Conservation (phyloP, 208 protist species). For the Trypanosoma avium region DNA sequence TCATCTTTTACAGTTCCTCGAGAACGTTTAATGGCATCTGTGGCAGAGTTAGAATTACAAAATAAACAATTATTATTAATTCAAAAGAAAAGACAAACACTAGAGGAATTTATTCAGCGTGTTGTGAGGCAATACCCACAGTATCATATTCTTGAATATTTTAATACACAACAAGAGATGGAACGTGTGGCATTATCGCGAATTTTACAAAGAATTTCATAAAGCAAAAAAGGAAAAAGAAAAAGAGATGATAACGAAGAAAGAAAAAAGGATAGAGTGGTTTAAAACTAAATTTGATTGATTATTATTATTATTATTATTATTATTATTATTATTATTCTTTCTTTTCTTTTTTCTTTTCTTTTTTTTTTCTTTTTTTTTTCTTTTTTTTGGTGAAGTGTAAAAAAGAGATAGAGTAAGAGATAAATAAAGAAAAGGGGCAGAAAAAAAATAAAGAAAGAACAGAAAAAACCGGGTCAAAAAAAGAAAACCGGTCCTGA, state of each 20-base stretch:
- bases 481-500: too few relatives aligned
- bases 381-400: neutral
- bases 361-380: conserved; percentile 1
- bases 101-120: conserved; percentile 9
- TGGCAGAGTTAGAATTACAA: neutral
- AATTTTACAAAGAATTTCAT: neutral
- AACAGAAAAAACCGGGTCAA: neutral
- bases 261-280: neutral
- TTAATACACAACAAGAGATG: conserved; percentile 1
- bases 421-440: neutral
- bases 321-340: neutral
- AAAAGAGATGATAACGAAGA: too few relatives aligned
- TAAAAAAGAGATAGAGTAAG: neutral
- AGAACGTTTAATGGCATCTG: neutral
- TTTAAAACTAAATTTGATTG: neutral
- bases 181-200: conserved; percentile 8
- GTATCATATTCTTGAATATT: neutral
- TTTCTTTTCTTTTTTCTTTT: neutral
- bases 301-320: neutral
- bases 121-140: neutral
- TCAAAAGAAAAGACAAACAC: neutral
- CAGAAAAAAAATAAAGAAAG: neutral
- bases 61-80: neutral
- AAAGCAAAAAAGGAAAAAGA: too few relatives aligned
- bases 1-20: neutral